Evolutionary conservation across 495 filamentous ascomycete genomes (phyloP).

Genomic region (Penicillium flavigenum): DNA sequence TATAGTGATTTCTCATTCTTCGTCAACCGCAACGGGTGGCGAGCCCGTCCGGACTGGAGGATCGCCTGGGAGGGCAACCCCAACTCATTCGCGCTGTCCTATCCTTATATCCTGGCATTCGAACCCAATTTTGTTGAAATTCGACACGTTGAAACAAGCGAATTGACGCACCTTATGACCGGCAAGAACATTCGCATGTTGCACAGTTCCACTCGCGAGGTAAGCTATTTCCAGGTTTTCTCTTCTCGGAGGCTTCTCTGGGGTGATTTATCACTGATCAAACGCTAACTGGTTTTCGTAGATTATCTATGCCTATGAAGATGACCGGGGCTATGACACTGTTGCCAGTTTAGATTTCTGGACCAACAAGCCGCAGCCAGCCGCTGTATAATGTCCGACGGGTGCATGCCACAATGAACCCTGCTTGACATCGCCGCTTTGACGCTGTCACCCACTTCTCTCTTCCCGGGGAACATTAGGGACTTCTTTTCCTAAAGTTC

Average conservation of each 20-base stretch:
- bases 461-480: not conserved
- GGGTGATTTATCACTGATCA: not conserved
- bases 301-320: constrained; percentile 97
- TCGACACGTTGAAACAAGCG: constrained; percentile 86
- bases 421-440: not conserved
- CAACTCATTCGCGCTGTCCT: constrained; percentile 84
- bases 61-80: constrained; percentile 97
- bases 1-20: constrained; percentile 99
- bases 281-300: constrained; percentile 34
- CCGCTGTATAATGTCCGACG: constrained; percentile 12
- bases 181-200: constrained; percentile 96
- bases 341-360: constrained; percentile 97
- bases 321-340: constrained; percentile 88
- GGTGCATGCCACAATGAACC: not conserved
- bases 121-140: constrained; percentile 99
- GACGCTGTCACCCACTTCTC: not conserved
- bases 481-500: not conserved
- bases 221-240: constrained; percentile 44
- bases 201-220: constrained; percentile 94
- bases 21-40: constrained; percentile 97
- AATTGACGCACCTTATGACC: constrained; percentile 88
- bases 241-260: too few relatives aligned
- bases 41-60: constrained; percentile 91
- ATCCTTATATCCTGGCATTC: constrained; percentile 95
- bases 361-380: constrained; percentile 54